Evolutionary conservation across 257 asterid species (phyloP).

Genomic region (Gardenia jasminoides): DNA sequence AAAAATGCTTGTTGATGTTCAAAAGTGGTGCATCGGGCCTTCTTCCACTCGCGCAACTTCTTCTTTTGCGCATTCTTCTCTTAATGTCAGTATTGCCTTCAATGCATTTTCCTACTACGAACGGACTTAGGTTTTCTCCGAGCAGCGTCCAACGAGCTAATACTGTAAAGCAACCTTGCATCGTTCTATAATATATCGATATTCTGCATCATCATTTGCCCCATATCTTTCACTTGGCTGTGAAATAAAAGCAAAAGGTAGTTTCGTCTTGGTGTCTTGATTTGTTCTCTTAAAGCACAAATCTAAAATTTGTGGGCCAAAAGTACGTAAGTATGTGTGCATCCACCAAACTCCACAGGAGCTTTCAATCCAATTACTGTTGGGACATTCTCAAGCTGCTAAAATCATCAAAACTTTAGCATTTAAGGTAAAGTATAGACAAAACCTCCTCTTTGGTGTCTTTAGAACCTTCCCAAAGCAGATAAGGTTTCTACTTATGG

Average conservation of each 20-base stretch:
- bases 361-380: slow-evolving; percentile 1
- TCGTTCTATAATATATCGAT: too few species aligned
- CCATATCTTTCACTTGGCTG: background rate
- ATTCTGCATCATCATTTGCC: background rate
- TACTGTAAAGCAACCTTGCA: background rate
- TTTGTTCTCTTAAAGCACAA: too few species aligned
- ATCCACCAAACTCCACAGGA: slow-evolving; percentile 1
- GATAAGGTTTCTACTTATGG: background rate
- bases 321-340: background rate
- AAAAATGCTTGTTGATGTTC: background rate
- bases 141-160: background rate
- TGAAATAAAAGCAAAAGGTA: background rate
- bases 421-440: background rate
- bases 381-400: slow-evolving; percentile 21
- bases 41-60: too few species aligned
- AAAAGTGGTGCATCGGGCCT: background rate
- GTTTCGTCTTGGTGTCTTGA: background rate
- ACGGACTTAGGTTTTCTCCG: background rate
- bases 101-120: background rate
- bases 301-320: background rate
- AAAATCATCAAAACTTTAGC: slow-evolving; percentile 12
- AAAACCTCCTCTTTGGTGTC: background rate
- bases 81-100: too few species aligned
- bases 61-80: too few species aligned
- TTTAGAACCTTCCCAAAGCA: slow-evolving; percentile 13